A percentile compares a stretch with the other conserved stretches of the same genome.
phyloP scores from a whole-genome alignment of 2,329 filamentous ascomycete genomes.

The Microdochium paspali region DNA sequence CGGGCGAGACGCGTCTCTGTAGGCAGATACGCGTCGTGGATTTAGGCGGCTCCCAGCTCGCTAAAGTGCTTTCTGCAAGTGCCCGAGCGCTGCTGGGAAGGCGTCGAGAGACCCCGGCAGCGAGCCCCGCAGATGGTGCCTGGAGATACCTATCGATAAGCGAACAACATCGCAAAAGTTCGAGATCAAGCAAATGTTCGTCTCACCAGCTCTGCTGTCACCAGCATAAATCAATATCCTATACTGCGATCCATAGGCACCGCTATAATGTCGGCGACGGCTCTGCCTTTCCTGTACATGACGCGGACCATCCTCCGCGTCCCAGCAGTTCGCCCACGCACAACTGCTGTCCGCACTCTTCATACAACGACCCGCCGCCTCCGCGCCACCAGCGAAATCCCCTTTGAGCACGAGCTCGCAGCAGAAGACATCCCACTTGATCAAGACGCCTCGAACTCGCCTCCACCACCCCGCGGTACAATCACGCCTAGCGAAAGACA shows the following conservation, averaged over 20 bases:
- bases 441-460: too few relatives aligned
- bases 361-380: constrained; percentile 2
- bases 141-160: constrained; percentile 12
- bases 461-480: constrained; percentile 24
- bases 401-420: constrained; percentile 22
- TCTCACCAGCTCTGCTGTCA: neutral
- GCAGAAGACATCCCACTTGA: constrained; percentile 9
- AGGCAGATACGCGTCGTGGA: constrained; percentile 3
- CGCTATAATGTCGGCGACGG: constrained; percentile 34
- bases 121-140: too few relatives aligned
- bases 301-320: constrained; percentile 50
- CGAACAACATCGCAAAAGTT: constrained; percentile 2
- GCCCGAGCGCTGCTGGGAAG: neutral
- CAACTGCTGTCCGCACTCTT: neutral
- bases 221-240: too few relatives aligned
- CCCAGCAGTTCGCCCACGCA: constrained; percentile 9
- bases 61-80: neutral
- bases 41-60: constrained; percentile 15
- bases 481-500: constrained; percentile 46
- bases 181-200: constrained; percentile 5
- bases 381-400: constrained; percentile 29
- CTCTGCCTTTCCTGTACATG: constrained; percentile 63
- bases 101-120: too few relatives aligned
- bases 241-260: too few relatives aligned
- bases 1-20: neutral